Base-by-base conservation (phyloP, 1,139 yeast genomes). In the Trichomonascaceae sp. region DNA sequence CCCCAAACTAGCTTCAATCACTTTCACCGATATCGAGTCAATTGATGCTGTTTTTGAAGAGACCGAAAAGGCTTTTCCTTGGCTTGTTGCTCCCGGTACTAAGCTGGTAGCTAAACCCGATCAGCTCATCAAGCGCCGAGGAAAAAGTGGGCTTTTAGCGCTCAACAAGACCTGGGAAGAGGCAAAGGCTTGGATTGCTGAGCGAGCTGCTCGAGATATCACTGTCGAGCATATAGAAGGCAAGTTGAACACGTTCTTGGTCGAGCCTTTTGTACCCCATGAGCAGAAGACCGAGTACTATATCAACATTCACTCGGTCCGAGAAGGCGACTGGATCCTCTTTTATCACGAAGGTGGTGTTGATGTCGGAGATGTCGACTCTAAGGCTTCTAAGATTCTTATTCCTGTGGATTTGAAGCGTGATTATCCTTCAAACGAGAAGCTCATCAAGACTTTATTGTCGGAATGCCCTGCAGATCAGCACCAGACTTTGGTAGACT, bases 301-400 rank as follows among this genome's bases (percentile, higher is more conserved):
- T 66, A 74, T 74, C 65, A 75, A 75, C 67, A 75, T 74, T 62
- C 73, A 74, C 71, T 74, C 78, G 7, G 75, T 72, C 50, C 70
- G 79, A 51, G 78, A 74, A 60, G 78, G 78, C 39, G 78, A 74
- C 67, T 72, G 75, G 74, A 75, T 74, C 55, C 69, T 74, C 57
- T 74, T 74, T 62, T 74, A 75, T 66, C 77, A 74, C 63, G 79
- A 75, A 62, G 78, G 78, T 49, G 78, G 78, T 60, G 78, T 74
- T 44, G 79, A 74, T 55, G 79, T 74, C 39, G 78, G 78, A 51
- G 79, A 74, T 56, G 78, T 74, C 46, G 78, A 74, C 57, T 67
- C 78, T 55, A 74, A 74, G 70, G 78, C 78, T 32, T 65, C 74
- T 49, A 72, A 72, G 67, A 61, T 75, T 47, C 63, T 74, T 58